Evolutionary conservation across 148 eudicot species (phyloP).

Genomic region (Rhododendron ovatum): DNA sequence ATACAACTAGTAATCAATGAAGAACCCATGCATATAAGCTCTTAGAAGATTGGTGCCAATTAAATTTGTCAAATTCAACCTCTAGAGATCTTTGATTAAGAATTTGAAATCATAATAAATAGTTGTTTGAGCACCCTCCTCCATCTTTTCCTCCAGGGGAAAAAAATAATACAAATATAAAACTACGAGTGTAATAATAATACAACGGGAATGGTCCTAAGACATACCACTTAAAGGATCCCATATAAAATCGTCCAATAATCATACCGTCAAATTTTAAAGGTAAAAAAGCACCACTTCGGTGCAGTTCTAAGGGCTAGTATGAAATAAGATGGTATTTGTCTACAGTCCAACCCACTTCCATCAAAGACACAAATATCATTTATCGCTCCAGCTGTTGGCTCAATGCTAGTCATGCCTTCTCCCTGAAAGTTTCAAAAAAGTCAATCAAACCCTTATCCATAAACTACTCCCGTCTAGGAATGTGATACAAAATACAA

Average conservation of each 20-base stretch:
- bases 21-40: constrained; percentile 98
- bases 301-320: constrained; percentile 98
- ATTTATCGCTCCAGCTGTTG: constrained; percentile 73
- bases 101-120: constrained; percentile 93
- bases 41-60: constrained; percentile 85
- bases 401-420: constrained; percentile 95
- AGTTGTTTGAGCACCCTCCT: constrained; percentile 73
- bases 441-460: neutral
- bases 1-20: constrained; percentile 60
- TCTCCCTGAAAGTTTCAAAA: constrained; percentile 56
- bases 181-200: constrained; percentile 10
- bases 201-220: neutral
- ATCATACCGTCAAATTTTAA: constrained; percentile 72
- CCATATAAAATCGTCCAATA: neutral
- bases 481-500: neutral
- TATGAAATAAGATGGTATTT: constrained; percentile 79
- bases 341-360: constrained; percentile 76
- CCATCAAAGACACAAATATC: constrained; percentile 69
- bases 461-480: neutral
- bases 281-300: constrained; percentile 86
- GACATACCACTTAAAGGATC: neutral
- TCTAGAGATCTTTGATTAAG: constrained; percentile 74
- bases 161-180: constrained; percentile 5
- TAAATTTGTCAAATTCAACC: constrained; percentile 55
- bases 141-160: constrained; percentile 75